Percentiles rank a stretch among this genome's conserved stretches.
Evolutionary conservation across 148 eudicot genomes (phyloP).

Genomic region (Cornus florida): DNA sequence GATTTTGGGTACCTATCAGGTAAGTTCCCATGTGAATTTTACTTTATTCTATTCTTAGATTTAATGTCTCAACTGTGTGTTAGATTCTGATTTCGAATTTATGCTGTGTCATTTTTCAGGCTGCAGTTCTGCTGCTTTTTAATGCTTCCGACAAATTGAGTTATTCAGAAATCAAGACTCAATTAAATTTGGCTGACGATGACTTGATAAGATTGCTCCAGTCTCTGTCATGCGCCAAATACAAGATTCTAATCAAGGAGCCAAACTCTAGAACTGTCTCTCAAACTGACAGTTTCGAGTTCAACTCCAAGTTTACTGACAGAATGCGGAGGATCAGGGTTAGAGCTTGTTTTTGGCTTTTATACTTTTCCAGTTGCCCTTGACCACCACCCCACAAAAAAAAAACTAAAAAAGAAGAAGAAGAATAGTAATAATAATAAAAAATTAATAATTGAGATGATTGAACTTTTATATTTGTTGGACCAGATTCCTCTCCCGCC

Average conservation of each 20-base stretch:
- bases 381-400: no score
- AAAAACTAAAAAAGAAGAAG: no score
- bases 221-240: constrained; percentile 45
- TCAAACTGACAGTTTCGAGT: constrained; percentile 31
- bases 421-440: no score
- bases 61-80: background rate
- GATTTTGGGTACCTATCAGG: constrained; percentile 45
- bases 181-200: constrained; percentile 45
- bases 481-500: constrained; percentile 48
- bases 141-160: constrained; percentile 41
- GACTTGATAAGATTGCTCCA: constrained; percentile 41
- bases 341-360: constrained; percentile 1
- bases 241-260: constrained; percentile 39
- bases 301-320: constrained; percentile 43
- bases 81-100: background rate
- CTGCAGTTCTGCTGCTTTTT: constrained; percentile 45
- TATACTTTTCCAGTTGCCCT: no score
- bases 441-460: background rate
- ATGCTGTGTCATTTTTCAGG: constrained; percentile 25
- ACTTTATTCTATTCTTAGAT: no score
- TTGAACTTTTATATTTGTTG: background rate
- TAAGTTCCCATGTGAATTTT: constrained; percentile 4
- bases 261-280: constrained; percentile 32
- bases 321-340: constrained; percentile 48
- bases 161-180: constrained; percentile 36